These are phyloP conservation scores for Apiospora koreana DNA, from an alignment of 2,329 filamentous ascomycete genomes.

Conservation along the genomic window DNA sequence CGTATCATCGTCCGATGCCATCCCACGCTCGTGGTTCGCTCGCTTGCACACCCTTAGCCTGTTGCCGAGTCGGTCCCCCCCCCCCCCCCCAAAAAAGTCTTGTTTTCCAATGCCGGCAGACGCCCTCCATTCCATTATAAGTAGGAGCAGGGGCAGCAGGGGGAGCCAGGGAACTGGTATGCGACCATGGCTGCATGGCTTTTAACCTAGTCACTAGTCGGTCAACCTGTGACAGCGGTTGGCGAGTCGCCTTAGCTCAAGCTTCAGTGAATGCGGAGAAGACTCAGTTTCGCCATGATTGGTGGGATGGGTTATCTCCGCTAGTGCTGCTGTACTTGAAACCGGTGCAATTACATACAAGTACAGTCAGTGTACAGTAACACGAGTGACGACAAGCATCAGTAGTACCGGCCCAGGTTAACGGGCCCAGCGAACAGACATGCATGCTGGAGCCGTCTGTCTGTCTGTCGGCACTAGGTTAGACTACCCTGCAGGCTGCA, in stretches of 20 bases:
- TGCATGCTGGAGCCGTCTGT: not conserved
- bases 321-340: not conserved
- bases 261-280: not conserved
- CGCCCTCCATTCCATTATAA: not conserved
- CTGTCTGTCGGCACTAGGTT: not conserved
- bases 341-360: not conserved
- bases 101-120: not conserved
- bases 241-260: not conserved
- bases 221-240: not conserved
- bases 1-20: not conserved
- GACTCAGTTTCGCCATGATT: not conserved
- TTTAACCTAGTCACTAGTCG: no score
- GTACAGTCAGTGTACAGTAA: no score
- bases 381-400: no score
- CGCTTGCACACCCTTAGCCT: not conserved
- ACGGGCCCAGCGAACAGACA: not conserved
- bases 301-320: constrained; percentile 3
- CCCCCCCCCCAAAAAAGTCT: no score
- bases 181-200: not conserved
- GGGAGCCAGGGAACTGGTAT: not conserved
- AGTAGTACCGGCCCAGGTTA: not conserved
- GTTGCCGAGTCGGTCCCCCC: not conserved
- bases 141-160: not conserved
- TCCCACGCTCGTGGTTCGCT: not conserved
- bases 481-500: not conserved